These are phyloP conservation scores for Colletotrichum orbiculare DNA, from an alignment of 2,329 filamentous ascomycete species.

Conservation along the genomic window DNA sequence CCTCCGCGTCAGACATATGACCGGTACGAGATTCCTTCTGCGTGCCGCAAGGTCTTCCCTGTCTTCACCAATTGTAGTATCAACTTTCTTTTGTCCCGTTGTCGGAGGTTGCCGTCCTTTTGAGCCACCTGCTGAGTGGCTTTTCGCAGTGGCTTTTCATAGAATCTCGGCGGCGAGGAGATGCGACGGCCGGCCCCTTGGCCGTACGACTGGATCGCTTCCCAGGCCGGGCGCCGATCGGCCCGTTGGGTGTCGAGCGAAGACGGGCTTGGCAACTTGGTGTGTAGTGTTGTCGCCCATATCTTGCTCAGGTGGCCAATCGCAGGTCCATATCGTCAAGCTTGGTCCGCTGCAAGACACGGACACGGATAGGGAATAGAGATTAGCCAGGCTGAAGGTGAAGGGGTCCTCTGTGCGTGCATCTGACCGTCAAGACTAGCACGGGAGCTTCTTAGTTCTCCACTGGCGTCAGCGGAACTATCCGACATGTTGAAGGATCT, in stretches of 20 bases:
- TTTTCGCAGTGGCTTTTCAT: no score
- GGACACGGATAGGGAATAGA: constrained; percentile 6
- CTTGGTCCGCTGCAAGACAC: background rate
- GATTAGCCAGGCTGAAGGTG: background rate
- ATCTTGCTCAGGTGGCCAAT: no score
- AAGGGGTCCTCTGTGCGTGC: constrained; percentile 11
- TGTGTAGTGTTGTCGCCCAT: no score
- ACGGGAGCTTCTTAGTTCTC: background rate
- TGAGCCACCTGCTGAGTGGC: no score
- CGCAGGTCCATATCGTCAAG: background rate
- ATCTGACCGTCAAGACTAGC: background rate
- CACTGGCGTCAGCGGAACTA: constrained; percentile 3
- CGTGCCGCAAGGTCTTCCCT: no score
- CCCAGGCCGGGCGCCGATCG: constrained; percentile 1
- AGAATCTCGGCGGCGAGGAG: background rate
- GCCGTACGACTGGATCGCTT: background rate
- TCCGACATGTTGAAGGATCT: background rate
- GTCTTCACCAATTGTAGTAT: no score
- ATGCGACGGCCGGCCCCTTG: background rate
- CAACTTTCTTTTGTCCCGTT: no score
- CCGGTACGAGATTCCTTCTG: no score
- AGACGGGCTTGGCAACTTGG: background rate
- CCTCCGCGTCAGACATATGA: no score
- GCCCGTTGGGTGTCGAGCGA: background rate
- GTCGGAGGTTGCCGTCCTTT: no score